These are phyloP conservation scores for Eucalyptus caleyi DNA, from an alignment of 345 rosid genomes.

Conservation along the genomic window DNA sequence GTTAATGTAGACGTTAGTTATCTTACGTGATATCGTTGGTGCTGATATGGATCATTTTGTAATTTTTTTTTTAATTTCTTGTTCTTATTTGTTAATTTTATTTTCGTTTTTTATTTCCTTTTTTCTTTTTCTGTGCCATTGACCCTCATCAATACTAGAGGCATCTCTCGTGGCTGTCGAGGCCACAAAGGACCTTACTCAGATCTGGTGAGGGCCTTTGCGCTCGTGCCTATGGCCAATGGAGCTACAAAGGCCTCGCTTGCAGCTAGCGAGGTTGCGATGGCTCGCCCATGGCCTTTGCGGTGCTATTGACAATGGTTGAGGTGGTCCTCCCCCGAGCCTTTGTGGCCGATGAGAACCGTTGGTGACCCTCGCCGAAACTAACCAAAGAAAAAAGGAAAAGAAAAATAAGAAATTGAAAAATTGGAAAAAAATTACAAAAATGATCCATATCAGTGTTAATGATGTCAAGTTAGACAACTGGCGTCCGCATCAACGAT, in stretches of 20 bases:
- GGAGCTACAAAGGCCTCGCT: not conserved
- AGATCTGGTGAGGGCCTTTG: fast-evolving
- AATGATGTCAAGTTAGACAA: too few species aligned
- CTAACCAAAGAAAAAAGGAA: not conserved
- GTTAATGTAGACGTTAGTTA: fast-evolving
- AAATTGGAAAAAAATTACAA: too few species aligned
- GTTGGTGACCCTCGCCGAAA: not conserved
- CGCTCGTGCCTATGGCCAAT: not conserved
- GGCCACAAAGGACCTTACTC: not conserved
- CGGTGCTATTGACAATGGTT: not conserved
- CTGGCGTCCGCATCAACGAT: fast-evolving
- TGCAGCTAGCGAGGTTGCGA: not conserved
- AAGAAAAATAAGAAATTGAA: too few species aligned
- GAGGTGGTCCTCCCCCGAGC: not conserved
- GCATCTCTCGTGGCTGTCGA: too few species aligned
- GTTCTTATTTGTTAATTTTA: too few species aligned
- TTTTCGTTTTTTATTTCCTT: too few species aligned
- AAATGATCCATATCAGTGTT: too few species aligned
- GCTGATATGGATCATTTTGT: too few species aligned
- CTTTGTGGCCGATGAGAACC: not conserved
- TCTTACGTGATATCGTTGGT: fast-evolving
- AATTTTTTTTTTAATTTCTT: too few species aligned
- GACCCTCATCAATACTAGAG: too few species aligned
- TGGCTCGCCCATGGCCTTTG: not conserved
- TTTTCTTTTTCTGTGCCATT: too few species aligned